phyloP scores from a whole-genome alignment of 805 yeast species.

The Candida ascalaphidarum region DNA sequence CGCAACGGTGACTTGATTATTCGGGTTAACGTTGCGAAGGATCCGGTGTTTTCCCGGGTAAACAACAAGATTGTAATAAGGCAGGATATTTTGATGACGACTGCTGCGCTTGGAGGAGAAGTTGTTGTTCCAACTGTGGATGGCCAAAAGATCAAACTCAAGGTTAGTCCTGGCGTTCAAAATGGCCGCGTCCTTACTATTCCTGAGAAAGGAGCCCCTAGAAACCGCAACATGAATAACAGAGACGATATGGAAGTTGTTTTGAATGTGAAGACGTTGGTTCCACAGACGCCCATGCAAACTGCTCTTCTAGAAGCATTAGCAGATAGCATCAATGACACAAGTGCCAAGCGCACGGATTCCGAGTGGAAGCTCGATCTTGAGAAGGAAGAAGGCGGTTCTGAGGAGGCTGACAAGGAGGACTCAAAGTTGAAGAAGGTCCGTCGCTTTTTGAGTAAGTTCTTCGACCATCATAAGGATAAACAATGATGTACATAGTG shows the following conservation, averaged over 20 bases:
- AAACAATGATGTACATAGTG: slow-evolving; percentile 1
- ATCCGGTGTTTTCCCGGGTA: slow-evolving; percentile 58
- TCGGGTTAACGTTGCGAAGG: slow-evolving; percentile 70
- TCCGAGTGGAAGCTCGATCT: slow-evolving; percentile 27
- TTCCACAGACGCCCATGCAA: slow-evolving; percentile 78
- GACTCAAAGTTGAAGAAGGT: slow-evolving; percentile 44
- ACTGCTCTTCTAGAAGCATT: slow-evolving; percentile 85
- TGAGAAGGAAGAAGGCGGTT: slow-evolving; percentile 8
- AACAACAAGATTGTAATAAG: slow-evolving; percentile 59
- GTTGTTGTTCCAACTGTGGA: slow-evolving; percentile 86
- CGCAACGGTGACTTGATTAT: slow-evolving; percentile 84
- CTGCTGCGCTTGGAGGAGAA: slow-evolving; percentile 93
- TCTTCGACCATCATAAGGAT: slow-evolving; percentile 39
- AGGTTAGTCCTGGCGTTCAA: slow-evolving; percentile 80
- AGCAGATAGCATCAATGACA: slow-evolving; percentile 84
- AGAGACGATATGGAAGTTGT: slow-evolving; percentile 80
- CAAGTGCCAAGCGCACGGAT: slow-evolving; percentile 63
- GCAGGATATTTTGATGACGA: slow-evolving; percentile 78
- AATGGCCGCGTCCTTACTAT: slow-evolving; percentile 64
- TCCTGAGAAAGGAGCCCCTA: slow-evolving; percentile 85
- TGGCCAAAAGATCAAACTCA: slow-evolving; percentile 67
- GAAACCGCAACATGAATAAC: slow-evolving; percentile 36
- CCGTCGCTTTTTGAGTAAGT: slow-evolving; percentile 49
- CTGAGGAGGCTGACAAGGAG: slow-evolving; percentile 20
- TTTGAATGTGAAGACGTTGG: slow-evolving; percentile 60